These are phyloP conservation scores for Neoarthrinium moseri DNA, from an alignment of 2,329 filamentous ascomycete genomes.

Conservation along the genomic window DNA sequence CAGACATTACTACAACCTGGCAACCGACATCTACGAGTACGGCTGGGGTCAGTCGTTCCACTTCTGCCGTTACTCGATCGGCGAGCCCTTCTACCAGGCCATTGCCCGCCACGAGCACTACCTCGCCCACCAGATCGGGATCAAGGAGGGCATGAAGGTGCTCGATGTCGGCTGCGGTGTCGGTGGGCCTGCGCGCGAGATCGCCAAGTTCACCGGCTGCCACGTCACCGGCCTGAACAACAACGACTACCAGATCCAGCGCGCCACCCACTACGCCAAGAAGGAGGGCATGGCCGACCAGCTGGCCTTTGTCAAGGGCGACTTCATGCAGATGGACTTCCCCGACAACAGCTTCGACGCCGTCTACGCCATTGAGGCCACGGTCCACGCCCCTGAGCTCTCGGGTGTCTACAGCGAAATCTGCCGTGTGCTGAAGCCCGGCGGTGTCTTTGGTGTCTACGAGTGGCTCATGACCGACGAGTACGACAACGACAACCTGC, in stretches of 20 bases:
- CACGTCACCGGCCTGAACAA: slow-evolving; percentile 95
- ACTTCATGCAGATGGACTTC: slow-evolving; percentile 99
- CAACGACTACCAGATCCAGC: slow-evolving; percentile 98
- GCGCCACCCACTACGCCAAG: slow-evolving; percentile 79
- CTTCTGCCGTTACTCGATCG: slow-evolving; percentile 88
- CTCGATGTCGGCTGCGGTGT: slow-evolving; percentile 97
- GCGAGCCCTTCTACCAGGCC: slow-evolving; percentile 85
- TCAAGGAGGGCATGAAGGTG: slow-evolving; percentile 84
- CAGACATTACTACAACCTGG: slow-evolving; percentile 96
- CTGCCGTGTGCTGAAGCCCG: slow-evolving; percentile 91
- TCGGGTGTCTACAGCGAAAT: slow-evolving; percentile 94
- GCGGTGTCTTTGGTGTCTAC: slow-evolving; percentile 93
- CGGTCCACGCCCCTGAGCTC: slow-evolving; percentile 87
- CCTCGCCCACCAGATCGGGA: slow-evolving; percentile 83
- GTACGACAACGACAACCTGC: slow-evolving; percentile 85
- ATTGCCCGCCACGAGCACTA: slow-evolving; percentile 98
- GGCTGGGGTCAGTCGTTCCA: slow-evolving; percentile 97
- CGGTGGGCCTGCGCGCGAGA: slow-evolving; percentile 91
- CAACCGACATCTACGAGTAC: slow-evolving; percentile 95
- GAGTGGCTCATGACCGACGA: slow-evolving; percentile 98
- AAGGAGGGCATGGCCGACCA: slow-evolving; percentile 80
- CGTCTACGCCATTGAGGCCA: slow-evolving; percentile 96
- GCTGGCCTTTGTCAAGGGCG: slow-evolving; percentile 86
- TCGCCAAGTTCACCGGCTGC: slow-evolving; percentile 89
- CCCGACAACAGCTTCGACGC: slow-evolving; percentile 89